Conservation (phyloP, 2,329 filamentous ascomycete genomes). For the Colletotrichum orbiculare region DNA sequence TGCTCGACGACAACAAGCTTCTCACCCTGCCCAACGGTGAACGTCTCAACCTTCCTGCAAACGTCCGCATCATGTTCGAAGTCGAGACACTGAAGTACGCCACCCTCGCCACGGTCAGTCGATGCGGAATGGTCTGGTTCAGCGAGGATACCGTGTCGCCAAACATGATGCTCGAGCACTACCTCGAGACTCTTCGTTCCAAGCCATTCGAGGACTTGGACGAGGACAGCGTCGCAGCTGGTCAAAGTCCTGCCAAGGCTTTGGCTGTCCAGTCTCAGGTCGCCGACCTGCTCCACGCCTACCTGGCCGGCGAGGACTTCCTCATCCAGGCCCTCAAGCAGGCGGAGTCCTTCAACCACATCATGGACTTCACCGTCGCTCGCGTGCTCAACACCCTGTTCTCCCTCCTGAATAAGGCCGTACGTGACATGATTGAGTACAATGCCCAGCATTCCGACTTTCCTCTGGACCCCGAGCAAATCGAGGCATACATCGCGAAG, state of each 20-base stretch:
- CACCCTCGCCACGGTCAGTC: constrained; percentile 97
- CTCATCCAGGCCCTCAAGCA: constrained; percentile 80
- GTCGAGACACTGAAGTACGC: constrained; percentile 98
- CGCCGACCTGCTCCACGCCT: constrained; percentile 80
- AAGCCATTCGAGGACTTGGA: constrained; percentile 95
- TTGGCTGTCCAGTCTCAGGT: constrained; percentile 82
- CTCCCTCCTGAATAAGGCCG: constrained; percentile 93
- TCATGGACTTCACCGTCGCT: constrained; percentile 97
- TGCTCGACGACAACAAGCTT: constrained; percentile 98
- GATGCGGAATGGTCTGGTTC: constrained; percentile 99
- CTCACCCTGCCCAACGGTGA: constrained; percentile 97
- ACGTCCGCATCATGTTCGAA: constrained; percentile 99
- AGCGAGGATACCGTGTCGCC: constrained; percentile 97
- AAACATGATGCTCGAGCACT: constrained; percentile 91
- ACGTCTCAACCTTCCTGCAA: constrained; percentile 91
- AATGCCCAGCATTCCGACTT: constrained; percentile 96
- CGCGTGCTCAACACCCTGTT: constrained; percentile 93
- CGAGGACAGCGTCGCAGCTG: constrained; percentile 84
- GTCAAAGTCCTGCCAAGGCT: constrained; percentile 81
- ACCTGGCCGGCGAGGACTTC: constrained; percentile 83
- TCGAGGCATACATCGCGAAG: constrained; percentile 91
- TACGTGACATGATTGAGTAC: constrained; percentile 93
- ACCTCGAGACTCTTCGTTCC: constrained; percentile 84
- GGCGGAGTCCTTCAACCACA: constrained; percentile 85
- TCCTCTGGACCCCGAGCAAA: constrained; percentile 87